These are phyloP conservation scores for Ilex aquifolium DNA, from an alignment of 257 asterid genomes.

Conservation along the genomic window DNA sequence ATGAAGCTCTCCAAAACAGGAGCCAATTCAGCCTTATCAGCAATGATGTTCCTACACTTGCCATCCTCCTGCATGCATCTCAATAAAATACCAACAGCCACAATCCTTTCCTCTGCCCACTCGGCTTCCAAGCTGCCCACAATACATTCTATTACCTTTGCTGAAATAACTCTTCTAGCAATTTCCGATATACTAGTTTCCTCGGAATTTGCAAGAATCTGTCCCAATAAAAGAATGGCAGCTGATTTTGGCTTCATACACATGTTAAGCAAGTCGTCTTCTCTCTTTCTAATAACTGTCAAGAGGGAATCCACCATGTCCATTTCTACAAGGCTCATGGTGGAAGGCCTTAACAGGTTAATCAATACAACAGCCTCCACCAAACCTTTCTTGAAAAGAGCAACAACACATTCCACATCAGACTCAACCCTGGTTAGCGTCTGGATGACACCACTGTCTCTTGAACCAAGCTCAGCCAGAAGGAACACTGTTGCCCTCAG, in stretches of 20 bases:
- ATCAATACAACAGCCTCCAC: conserved; percentile 64
- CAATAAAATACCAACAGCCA: conserved; percentile 50
- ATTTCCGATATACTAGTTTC: conserved; percentile 27
- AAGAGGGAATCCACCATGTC: conserved; percentile 45
- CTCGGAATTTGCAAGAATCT: conserved; percentile 32
- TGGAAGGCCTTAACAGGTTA: conserved; percentile 40
- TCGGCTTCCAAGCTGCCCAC: conserved; percentile 42
- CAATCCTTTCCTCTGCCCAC: conserved; percentile 42
- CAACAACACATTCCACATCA: conserved; percentile 56
- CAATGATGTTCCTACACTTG: conserved; percentile 56
- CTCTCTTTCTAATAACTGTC: conserved; percentile 23
- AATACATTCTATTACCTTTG: conserved; percentile 29
- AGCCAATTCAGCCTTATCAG: conserved; percentile 48
- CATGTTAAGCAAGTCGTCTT: conserved; percentile 25
- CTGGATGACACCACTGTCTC: conserved; percentile 48
- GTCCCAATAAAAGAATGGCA: conserved; percentile 43
- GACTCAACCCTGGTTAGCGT: conserved; percentile 73
- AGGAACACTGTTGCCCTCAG: conserved; percentile 47
- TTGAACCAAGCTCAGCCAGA: conserved; percentile 53
- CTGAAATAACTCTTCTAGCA: conserved; percentile 29
- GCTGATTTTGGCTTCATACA: conserved; percentile 51
- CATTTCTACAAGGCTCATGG: conserved; percentile 36
- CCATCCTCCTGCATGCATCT: conserved; percentile 76
- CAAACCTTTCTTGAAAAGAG: conserved; percentile 68
- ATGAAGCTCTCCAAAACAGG: conserved; percentile 44